Conservation (phyloP, 768 basidiomycete genomes). For the Tylopilus sp. region DNA sequence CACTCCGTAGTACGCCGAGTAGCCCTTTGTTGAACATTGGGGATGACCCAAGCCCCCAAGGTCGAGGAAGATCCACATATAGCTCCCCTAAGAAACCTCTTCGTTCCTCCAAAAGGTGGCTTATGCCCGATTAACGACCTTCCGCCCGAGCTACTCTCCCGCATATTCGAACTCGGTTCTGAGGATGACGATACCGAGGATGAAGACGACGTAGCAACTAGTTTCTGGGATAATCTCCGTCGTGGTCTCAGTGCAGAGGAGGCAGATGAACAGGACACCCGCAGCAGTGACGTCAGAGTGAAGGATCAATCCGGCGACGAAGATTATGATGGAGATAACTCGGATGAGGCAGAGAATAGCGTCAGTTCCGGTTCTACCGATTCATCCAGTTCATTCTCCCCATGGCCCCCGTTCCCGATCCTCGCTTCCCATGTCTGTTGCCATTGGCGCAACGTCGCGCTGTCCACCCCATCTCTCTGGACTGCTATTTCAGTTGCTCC, state of each 20-base stretch:
- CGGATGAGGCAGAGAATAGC: too few relatives aligned
- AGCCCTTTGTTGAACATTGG: too few relatives aligned
- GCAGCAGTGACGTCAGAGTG: too few relatives aligned
- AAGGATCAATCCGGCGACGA: too few relatives aligned
- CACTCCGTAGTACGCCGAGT: too few relatives aligned
- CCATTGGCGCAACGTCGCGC: not conserved
- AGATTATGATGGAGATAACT: too few relatives aligned
- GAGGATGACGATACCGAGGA: constrained; percentile 32
- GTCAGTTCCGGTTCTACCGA: too few relatives aligned
- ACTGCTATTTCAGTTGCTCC: not conserved
- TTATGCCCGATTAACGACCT: constrained; percentile 49
- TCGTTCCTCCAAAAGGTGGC: constrained; percentile 39
- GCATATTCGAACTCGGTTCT: constrained; percentile 51
- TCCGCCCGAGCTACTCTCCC: constrained; percentile 54
- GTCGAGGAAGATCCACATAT: too few relatives aligned
- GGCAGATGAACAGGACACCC: too few relatives aligned
- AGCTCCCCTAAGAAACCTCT: too few relatives aligned
- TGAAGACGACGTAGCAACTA: constrained; percentile 32
- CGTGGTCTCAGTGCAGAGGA: constrained; percentile 36
- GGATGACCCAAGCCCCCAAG: too few relatives aligned
- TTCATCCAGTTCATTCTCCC: too few relatives aligned
- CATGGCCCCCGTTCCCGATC: not conserved
- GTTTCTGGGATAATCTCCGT: not conserved
- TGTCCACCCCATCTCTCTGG: not conserved
- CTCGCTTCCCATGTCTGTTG: not conserved